phyloP scores from a whole-genome alignment of 1,284 basidiomycete genomes.

The Ganoderma lucidum region DNA sequence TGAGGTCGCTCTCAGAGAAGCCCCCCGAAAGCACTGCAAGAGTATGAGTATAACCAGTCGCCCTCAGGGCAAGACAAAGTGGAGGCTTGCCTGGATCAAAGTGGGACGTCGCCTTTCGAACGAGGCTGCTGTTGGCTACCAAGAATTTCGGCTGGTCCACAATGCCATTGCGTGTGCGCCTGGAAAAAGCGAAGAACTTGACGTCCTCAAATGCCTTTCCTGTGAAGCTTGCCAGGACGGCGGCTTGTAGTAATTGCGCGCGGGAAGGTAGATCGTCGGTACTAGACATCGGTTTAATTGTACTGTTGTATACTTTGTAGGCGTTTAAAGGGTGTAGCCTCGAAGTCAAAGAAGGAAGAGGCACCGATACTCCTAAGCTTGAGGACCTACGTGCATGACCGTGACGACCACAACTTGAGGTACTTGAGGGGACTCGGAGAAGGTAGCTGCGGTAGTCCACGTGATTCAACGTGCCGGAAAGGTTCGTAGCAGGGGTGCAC shows the following conservation, averaged over 20 bases:
- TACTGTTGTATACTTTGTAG: not conserved
- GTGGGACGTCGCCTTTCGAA: conserved; percentile 21
- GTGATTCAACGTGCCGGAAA: too few species aligned
- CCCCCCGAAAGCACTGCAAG: conserved; percentile 1
- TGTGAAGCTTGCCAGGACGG: conserved; percentile 11
- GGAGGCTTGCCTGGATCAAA: conserved; percentile 20
- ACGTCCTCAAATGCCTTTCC: conserved; percentile 19
- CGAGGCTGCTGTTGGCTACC: conserved; percentile 17
- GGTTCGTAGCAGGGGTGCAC: too few species aligned
- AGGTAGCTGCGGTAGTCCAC: too few species aligned
- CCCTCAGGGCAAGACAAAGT: not conserved
- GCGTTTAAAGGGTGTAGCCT: not conserved
- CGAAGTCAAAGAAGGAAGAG: not conserved
- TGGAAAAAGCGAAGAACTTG: conserved; percentile 24
- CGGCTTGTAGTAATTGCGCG: not conserved
- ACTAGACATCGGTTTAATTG: not conserved
- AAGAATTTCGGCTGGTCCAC: conserved; percentile 12
- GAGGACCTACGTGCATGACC: too few species aligned
- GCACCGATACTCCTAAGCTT: too few species aligned
- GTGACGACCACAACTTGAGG: too few species aligned
- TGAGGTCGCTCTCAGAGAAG: conserved; percentile 29
- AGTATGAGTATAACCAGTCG: not conserved
- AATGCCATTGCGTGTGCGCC: not conserved
- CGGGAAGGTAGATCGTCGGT: not conserved
- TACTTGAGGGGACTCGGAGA: too few species aligned